Percentiles rank a stretch among this genome's conserved stretches.
Conservation (phyloP, 805 yeast species). For the Clavispora carvajalis region DNA sequence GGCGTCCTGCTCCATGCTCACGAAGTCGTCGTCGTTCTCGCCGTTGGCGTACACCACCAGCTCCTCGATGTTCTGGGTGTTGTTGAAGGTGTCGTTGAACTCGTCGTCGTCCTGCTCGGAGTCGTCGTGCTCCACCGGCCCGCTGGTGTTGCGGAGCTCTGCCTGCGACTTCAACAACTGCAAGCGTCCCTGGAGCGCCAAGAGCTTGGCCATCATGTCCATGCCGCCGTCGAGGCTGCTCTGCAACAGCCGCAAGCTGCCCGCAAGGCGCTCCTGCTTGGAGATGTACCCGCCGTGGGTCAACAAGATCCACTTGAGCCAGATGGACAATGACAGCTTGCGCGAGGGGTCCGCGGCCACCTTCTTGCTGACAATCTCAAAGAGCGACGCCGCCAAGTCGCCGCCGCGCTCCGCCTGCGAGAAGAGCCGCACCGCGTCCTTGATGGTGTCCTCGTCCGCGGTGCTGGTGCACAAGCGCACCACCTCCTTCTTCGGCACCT, state of each 20-base stretch:
- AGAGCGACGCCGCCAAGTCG: constrained; percentile 18
- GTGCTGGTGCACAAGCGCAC: constrained; percentile 24
- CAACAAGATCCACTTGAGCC: constrained; percentile 81
- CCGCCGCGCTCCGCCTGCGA: constrained; percentile 24
- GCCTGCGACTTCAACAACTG: constrained; percentile 74
- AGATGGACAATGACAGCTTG: constrained; percentile 35
- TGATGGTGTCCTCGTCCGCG: constrained; percentile 27
- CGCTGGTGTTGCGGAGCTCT: constrained; percentile 45
- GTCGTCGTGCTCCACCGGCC: constrained; percentile 12
- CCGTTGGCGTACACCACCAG: constrained; percentile 35
- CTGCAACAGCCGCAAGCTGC: constrained; percentile 53
- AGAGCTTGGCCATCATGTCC: constrained; percentile 57
- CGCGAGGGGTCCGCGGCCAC: constrained; percentile 26
- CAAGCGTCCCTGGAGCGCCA: constrained; percentile 82
- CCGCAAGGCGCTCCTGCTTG: constrained; percentile 46
- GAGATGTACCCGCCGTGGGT: constrained; percentile 62
- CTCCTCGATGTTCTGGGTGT: constrained; percentile 24
- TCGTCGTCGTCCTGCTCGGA: constrained; percentile 15
- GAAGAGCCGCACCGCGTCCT: constrained; percentile 33
- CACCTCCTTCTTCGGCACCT: constrained; percentile 11
- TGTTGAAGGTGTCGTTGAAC: constrained; percentile 14
- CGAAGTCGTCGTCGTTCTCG: constrained; percentile 29
- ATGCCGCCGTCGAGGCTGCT: constrained; percentile 50
- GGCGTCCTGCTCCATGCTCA: constrained; percentile 3
- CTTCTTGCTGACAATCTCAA: constrained; percentile 22